Evolutionary conservation across 2,329 filamentous ascomycete genomes (phyloP), one percentile per base, ranked within the genome.

Genomic region (Penicillium vulpinum): DNA sequence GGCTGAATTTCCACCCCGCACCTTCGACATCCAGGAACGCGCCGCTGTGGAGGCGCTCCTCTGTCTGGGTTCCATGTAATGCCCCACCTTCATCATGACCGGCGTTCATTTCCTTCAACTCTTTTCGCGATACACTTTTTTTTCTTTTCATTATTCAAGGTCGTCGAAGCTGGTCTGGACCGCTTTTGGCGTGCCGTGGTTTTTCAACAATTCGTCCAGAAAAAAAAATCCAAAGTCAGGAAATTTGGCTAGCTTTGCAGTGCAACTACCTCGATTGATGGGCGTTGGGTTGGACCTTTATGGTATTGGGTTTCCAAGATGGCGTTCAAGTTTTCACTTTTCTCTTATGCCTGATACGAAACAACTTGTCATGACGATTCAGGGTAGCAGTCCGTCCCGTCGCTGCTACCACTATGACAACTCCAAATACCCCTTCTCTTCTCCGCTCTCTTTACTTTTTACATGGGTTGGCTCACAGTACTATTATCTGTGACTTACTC

Each of bases 21-120:
- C 61, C 28, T 67, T 74, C 31, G 72, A 75, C 52, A 61, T 58
- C 43, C 74, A 80, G 64, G 78, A 81, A 69, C 73, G 77, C 60
- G 77, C 77, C 49, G 78, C 78, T 28, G 76, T 80, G 56, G 78
- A 80, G 63, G 78, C 78, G 49, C 75, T 81, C 56, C 67, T 81
- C 61, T 74, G 75, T 59, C 68, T 81, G 63, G 78, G 78, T 57
- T 79, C 77, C 45, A 78, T 80, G 74, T 80, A 73, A 77, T 59
- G 59, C 54, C 61, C 58, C 61, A 66, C 56, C 61, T 15, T 63
- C 48, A 45, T 60, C 60, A 66, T 60, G 51, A 60, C 61, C 55
- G 66, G 65, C 64, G 66, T 68, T 64, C 52, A 49, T 43, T 43
- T 50, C n/a, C 49, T 56, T 56, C 7, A 7, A 28, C n/a, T 43